Percentiles rank a stretch among this genome's conserved stretches.
Evolutionary conservation across 768 basidiomycete species (phyloP).

Genomic region (Tulasnella sp.): DNA sequence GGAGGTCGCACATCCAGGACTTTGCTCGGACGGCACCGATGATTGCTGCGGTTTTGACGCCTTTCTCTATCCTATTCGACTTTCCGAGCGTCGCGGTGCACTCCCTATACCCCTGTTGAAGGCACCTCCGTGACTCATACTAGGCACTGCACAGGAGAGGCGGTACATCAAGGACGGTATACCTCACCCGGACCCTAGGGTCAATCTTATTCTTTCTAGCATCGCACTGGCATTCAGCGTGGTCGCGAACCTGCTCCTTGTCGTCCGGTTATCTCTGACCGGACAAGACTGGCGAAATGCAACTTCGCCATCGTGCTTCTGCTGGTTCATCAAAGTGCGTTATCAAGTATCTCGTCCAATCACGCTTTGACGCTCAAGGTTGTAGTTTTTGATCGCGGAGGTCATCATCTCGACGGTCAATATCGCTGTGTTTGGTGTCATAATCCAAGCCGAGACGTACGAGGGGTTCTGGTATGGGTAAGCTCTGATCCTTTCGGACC

Average conservation of each 20-base stretch:
- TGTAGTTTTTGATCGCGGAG: not conserved
- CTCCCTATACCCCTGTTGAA: conserved; percentile 7
- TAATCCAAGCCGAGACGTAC: not conserved
- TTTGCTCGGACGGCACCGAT: conserved; percentile 20
- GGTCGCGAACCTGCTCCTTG: conserved; percentile 27
- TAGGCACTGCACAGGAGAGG: no score
- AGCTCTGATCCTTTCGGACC: not conserved
- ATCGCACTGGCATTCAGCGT: conserved; percentile 24
- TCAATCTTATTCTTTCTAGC: conserved; percentile 17
- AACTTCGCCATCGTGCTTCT: conserved; percentile 23
- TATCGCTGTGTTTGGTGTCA: not conserved
- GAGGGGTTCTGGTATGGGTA: conserved; percentile 15
- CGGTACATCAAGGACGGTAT: conserved; percentile 20
- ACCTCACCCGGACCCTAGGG: conserved; percentile 23
- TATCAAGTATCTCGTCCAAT: no score
- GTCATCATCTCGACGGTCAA: conserved; percentile 14
- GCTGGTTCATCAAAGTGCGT: conserved; percentile 29
- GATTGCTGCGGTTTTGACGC: conserved; percentile 27
- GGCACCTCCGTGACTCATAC: no score
- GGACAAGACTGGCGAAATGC: conserved; percentile 21
- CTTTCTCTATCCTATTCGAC: conserved; percentile 28
- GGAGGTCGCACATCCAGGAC: no score
- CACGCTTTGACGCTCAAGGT: no score
- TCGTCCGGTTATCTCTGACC: conserved; percentile 26
- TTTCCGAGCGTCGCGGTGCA: conserved; percentile 29